Conservation (phyloP, 306 rosid species). For the Malus domestica region ASM211411v1 NC_041791.1:35103001-35103500, state of each 20-base stretch:
- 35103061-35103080: slow-evolving; percentile 25
- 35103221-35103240: slow-evolving; percentile 32
- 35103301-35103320: slow-evolving; percentile 45
- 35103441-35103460: slow-evolving; percentile 38
- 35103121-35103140: slow-evolving; percentile 45
- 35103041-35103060: slow-evolving; percentile 25
- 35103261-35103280: slow-evolving; percentile 41
- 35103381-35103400: slow-evolving; percentile 30
- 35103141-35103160: slow-evolving; percentile 20
- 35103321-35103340: slow-evolving; percentile 48
- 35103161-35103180: slow-evolving; percentile 36
- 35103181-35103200: slow-evolving; percentile 30
- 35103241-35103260: slow-evolving; percentile 31
- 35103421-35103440: slow-evolving; percentile 29
- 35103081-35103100: slow-evolving; percentile 58
- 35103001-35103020: slow-evolving; percentile 31
- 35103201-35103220: slow-evolving; percentile 36
- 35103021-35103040: slow-evolving; percentile 23
- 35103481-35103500: slow-evolving; percentile 37
- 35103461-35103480: slow-evolving; percentile 35
- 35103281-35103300: slow-evolving; percentile 37
- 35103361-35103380: slow-evolving; percentile 52
- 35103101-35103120: slow-evolving; percentile 45
- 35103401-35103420: slow-evolving; percentile 42
- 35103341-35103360: slow-evolving; percentile 60